phyloP scores from a whole-genome alignment of 2,329 filamentous ascomycete genomes.

The Macrophomina tecta region DNA sequence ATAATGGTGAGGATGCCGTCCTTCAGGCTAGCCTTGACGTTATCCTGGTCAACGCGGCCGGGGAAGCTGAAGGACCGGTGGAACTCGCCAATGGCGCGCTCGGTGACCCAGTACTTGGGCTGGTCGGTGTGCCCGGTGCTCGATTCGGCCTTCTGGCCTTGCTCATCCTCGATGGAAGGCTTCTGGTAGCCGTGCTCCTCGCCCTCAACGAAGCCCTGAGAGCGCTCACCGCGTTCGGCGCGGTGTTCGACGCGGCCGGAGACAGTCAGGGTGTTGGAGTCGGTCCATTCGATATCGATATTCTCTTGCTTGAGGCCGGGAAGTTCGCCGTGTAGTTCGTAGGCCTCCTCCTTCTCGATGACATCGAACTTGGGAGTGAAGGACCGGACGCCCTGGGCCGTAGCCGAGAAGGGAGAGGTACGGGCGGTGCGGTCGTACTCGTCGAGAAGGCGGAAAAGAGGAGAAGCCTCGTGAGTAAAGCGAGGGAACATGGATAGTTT shows the following conservation, averaged over 20 bases:
- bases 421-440: constrained; percentile 50
- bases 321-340: constrained; percentile 81
- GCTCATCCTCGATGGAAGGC: constrained; percentile 72
- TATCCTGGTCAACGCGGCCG: constrained; percentile 62
- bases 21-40: constrained; percentile 66
- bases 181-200: constrained; percentile 45
- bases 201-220: constrained; percentile 56
- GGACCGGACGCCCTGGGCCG: constrained; percentile 49
- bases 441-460: constrained; percentile 56
- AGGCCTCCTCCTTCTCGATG: constrained; percentile 69
- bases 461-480: constrained; percentile 48
- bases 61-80: constrained; percentile 66
- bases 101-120: constrained; percentile 72
- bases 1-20: constrained; percentile 64
- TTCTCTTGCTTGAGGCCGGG: constrained; percentile 77
- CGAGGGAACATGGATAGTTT: constrained; percentile 51
- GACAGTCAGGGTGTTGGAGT: constrained; percentile 74
- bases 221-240: constrained; percentile 62
- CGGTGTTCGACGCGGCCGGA: constrained; percentile 71
- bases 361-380: constrained; percentile 83
- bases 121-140: constrained; percentile 43
- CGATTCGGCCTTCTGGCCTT: constrained; percentile 44
- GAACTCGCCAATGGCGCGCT: constrained; percentile 66
- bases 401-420: constrained; percentile 33
- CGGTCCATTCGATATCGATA: constrained; percentile 78